Conservation (phyloP, 2,329 filamentous ascomycete species). For the Xylariaceae sp. region DNA sequence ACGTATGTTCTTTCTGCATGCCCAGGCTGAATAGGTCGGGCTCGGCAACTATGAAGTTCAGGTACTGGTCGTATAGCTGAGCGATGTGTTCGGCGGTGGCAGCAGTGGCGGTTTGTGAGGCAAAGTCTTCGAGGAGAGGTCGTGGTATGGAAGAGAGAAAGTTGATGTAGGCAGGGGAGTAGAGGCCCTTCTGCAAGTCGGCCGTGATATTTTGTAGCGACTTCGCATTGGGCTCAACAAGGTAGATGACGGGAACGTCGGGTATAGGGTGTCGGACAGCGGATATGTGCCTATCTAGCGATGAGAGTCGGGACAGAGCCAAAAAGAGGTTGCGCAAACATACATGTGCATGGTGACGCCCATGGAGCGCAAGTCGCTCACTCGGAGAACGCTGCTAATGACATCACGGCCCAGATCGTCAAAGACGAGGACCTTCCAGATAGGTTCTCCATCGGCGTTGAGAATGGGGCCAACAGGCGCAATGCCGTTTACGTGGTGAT, state of each 20-base stretch:
- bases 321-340: constrained; percentile 48
- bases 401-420: constrained; percentile 88
- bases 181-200: constrained; percentile 81
- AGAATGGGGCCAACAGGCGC: constrained; percentile 72
- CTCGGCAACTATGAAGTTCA: constrained; percentile 95
- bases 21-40: constrained; percentile 92
- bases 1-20: constrained; percentile 83
- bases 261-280: constrained; percentile 82
- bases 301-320: neutral
- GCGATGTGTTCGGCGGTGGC: constrained; percentile 85
- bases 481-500: constrained; percentile 58
- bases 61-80: constrained; percentile 91
- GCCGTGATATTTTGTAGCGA: constrained; percentile 79
- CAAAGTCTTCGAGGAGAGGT: constrained; percentile 90
- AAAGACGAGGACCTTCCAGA: constrained; percentile 97
- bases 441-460: constrained; percentile 81
- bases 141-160: constrained; percentile 91
- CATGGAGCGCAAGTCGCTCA: constrained; percentile 86
- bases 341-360: constrained; percentile 97
- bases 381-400: constrained; percentile 90
- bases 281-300: constrained; percentile 62
- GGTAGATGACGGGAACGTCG: constrained; percentile 91
- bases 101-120: constrained; percentile 74
- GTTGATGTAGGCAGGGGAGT: constrained; percentile 92
- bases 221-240: constrained; percentile 79